These are phyloP conservation scores for Cryptosporidium meleagridis DNA, from an alignment of 169 alveolate species.

Conservation along the genomic window DNA sequence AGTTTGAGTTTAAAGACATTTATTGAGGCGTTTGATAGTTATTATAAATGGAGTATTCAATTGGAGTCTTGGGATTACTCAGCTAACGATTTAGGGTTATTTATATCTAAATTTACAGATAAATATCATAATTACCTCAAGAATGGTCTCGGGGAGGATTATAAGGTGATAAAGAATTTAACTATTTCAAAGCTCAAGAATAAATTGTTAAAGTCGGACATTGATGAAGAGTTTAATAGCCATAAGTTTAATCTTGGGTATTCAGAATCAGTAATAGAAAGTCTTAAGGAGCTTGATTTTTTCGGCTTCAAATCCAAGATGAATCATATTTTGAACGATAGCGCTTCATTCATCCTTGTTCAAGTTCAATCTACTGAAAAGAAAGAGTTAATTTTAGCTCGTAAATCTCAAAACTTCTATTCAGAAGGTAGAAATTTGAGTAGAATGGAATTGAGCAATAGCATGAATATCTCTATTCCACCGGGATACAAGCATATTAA, in stretches of 20 bases:
- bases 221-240: constrained; percentile 14
- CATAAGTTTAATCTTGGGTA: constrained; percentile 11
- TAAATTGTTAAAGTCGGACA: not conserved
- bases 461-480: not conserved
- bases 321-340: not conserved
- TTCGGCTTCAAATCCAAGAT: not conserved
- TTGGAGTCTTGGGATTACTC: constrained; percentile 31
- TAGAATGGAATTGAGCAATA: not conserved
- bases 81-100: constrained; percentile 41
- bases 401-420: not conserved
- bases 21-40: constrained; percentile 4
- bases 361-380: constrained; percentile 27
- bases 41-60: constrained; percentile 32
- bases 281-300: not conserved
- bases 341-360: constrained; percentile 2
- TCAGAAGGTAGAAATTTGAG: not conserved
- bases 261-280: not conserved
- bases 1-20: constrained; percentile 28
- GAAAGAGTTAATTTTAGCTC: not conserved
- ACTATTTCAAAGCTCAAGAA: constrained; percentile 6
- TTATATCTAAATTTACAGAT: constrained; percentile 11
- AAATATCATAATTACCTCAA: not conserved
- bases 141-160: not conserved
- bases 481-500: constrained; percentile 22
- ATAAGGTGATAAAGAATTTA: not conserved